These are phyloP conservation scores for Chalciporus piperatus DNA, from an alignment of 768 basidiomycete genomes.

Conservation along the genomic window DNA sequence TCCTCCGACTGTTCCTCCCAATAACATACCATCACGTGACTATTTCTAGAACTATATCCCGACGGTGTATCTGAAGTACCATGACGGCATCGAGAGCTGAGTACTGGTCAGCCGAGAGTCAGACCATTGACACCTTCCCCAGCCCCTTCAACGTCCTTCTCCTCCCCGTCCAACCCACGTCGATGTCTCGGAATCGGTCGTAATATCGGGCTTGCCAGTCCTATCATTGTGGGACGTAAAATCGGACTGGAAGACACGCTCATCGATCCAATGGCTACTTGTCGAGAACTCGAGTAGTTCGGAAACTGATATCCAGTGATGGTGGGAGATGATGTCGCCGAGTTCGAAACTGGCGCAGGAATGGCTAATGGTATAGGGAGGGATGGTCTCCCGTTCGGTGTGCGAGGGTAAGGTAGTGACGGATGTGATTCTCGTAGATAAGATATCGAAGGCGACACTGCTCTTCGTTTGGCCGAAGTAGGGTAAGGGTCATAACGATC, in stretches of 20 bases:
- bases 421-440: slow-evolving; percentile 62
- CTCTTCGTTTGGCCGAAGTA: slow-evolving; percentile 71
- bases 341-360: slow-evolving; percentile 55
- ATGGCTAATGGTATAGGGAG: slow-evolving; percentile 66
- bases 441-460: slow-evolving; percentile 77
- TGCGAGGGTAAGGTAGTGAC: slow-evolving; percentile 42
- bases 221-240: slow-evolving; percentile 63
- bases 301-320: slow-evolving; percentile 50
- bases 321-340: slow-evolving; percentile 73
- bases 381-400: slow-evolving; percentile 56
- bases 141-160: slow-evolving; percentile 73
- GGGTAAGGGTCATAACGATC: slow-evolving; percentile 87
- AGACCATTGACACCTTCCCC: slow-evolving; percentile 74
- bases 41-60: too few species aligned
- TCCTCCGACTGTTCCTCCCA: not conserved
- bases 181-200: slow-evolving; percentile 60
- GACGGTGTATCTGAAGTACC: too few species aligned
- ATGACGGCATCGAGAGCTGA: not conserved
- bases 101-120: slow-evolving; percentile 32
- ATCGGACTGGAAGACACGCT: slow-evolving; percentile 74
- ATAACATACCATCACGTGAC: slow-evolving; percentile 4
- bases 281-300: slow-evolving; percentile 35
- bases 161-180: slow-evolving; percentile 53
- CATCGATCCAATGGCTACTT: slow-evolving; percentile 39
- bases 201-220: slow-evolving; percentile 74